Evolutionary conservation across 345 rosid genomes (phyloP), one percentile per base, ranked within the genome.

Genomic region (Angophora floribunda): DNA sequence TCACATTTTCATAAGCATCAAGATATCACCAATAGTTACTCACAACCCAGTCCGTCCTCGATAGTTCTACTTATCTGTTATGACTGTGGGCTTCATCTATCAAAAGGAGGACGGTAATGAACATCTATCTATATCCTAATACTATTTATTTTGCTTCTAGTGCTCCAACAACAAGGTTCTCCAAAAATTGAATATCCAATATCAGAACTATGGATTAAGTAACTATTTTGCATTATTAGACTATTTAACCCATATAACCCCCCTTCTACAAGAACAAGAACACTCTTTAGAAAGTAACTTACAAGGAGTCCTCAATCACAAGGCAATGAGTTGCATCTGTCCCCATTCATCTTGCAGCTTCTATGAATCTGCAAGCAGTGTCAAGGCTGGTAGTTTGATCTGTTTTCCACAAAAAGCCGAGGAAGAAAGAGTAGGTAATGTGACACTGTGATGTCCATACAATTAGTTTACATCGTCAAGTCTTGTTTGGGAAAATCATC

Each of bases 221-320:
- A 47, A 47, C 49, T 47, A 47, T 47, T 47, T 47, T 47, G 49
- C 49, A 47, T 47, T 47, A 47, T 47, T 47, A 47, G 49, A 59
- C 26, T 47, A 28, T 85, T 50, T 85, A 50, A 45, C 32, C 86
- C 15, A 12, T 24, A 32, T 9, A 85, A 21, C 19, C 32, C 51
- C 36, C 28, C 32, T 85, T 47, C 16, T 26, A 84, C 28, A 51
- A 24, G 47, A 84, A 61, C 44, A 44, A 49, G 30, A 47, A 16
- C 49, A 17, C 17, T 85, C 22, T 32, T 47, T 28, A 84, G 86
- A 52, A 49, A 88, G 49, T 30, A 52, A 88, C 93, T 92, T 89
- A 92, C 92, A 88, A 47, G 30, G 93, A 92, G 90, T 92, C 93
- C 87, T 92, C 93, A 86, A 92, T 89, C 67, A 92, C 93, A 85